Evolutionary conservation across 805 yeast genomes (phyloP).

Genomic region (Zygosaccharomyces kombuchaensis): DNA sequence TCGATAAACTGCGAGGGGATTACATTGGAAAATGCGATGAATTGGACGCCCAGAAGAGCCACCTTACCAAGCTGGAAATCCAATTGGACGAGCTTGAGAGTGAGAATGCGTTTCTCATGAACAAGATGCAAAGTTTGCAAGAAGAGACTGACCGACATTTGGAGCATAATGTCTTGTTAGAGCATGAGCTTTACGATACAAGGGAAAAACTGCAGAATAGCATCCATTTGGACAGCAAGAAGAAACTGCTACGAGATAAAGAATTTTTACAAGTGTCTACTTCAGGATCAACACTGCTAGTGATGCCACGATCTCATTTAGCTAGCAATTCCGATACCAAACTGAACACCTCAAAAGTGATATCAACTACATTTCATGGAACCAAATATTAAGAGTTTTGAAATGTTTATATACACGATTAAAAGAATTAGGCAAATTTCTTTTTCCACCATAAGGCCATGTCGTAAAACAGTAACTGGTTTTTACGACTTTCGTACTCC

Average conservation of each 20-base stretch:
- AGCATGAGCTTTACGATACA: conserved; percentile 20
- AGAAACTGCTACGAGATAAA: conserved; percentile 1
- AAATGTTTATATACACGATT: conserved; percentile 10
- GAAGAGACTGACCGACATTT: conserved; percentile 17
- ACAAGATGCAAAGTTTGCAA: conserved; percentile 8
- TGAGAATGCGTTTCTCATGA: conserved; percentile 13
- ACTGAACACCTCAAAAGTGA: conserved; percentile 6
- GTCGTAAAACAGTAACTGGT: conserved; percentile 30
- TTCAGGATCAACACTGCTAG: conserved; percentile 9
- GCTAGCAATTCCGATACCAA: conserved; percentile 6
- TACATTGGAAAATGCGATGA: conserved; percentile 3
- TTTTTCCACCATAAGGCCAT: conserved; percentile 29
- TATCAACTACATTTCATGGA: conserved; percentile 9
- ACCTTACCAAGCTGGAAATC: conserved; percentile 16
- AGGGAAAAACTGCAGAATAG: conserved; percentile 1
- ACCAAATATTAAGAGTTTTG: background rate
- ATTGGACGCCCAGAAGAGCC: conserved; percentile 3
- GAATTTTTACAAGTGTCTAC: conserved; percentile 12
- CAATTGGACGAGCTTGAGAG: conserved; percentile 20
- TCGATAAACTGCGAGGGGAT: conserved; percentile 13
- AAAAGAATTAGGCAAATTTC: conserved; percentile 5
- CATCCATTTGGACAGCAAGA: conserved; percentile 1
- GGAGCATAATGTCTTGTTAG: conserved; percentile 21
- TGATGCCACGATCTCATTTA: conserved; percentile 6
- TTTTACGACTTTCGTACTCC: conserved; percentile 27